Evolutionary conservation across 495 filamentous ascomycete species (phyloP), one percentile per base, ranked within the genome.

Genomic region (Penicillium parvum): DNA sequence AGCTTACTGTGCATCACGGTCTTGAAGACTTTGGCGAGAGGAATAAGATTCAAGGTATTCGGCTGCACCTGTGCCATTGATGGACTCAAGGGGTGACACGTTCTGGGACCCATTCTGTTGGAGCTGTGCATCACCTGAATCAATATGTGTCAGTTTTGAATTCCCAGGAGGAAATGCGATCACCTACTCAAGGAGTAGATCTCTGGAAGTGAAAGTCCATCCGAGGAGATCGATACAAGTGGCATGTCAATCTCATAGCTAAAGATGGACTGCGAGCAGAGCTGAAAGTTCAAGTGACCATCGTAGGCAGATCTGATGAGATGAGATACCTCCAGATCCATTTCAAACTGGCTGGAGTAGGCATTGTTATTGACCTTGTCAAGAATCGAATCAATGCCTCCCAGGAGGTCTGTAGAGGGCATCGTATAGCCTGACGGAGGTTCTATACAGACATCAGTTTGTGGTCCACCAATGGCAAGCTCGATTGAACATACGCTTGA

Each of bases 361-460:
- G 38, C 48, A 7, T 50, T 44, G 15, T 23, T 48, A n/a, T 44
- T 52, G 20, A 74, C 65, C 11, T 69, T 60, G n/a, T 57, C 38
- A 37, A 69, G 43, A 15, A 82, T 69, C 2, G 43, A 21, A 23
- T 68, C 62, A 16, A 83, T 56, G 1, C 60, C 69, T 5, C 55
- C 63, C 5, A 72, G 5, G 4, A 82, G 53, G 51, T 83, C 79
- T 7, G 75, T 54, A 2, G 66, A 44, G 3, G 74, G 77, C 49
- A 78, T 74, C 23, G 73, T 67, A 54, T 82, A 83, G 11, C 65
- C 69, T 11, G 62, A 40, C 1, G 78, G 77, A 7, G 79, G 79
- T 22, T 70, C 64, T 55, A 23, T 11, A 0, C n/a, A n/a, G n/a
- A n/a, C n/a, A n/a, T n/a, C n/a, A n/a, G n/a, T n/a, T n/a, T n/a